Conservation (phyloP, 768 basidiomycete genomes). For the Termitomyces sp. region DNA sequence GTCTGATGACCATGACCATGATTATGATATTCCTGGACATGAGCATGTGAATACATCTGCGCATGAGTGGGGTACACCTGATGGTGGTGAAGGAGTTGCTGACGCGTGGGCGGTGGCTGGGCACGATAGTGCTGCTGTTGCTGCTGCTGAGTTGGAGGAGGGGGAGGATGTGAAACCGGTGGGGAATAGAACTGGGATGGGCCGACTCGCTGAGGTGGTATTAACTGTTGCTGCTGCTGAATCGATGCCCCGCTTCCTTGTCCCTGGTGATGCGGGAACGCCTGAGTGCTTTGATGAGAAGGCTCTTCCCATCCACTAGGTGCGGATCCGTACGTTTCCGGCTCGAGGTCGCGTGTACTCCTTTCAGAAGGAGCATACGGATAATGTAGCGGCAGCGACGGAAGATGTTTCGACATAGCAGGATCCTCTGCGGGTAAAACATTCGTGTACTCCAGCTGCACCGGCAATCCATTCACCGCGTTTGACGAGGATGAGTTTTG, state of each 20-base stretch:
- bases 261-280: background rate
- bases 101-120: constrained; percentile 5
- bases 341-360: constrained; percentile 12
- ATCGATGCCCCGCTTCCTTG: background rate
- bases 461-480: constrained; percentile 6
- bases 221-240: constrained; percentile 5
- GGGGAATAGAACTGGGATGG: background rate
- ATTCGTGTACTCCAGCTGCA: constrained; percentile 1
- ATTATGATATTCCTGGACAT: background rate
- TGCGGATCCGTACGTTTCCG: background rate
- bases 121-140: constrained; percentile 18
- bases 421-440: background rate
- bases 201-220: background rate
- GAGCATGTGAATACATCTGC: background rate
- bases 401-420: background rate
- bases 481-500: background rate
- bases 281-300: background rate
- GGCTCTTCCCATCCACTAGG: constrained; percentile 4
- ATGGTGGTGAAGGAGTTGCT: background rate
- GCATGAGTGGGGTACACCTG: background rate
- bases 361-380: constrained; percentile 21
- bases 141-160: background rate
- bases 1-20: background rate
- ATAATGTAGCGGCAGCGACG: constrained; percentile 9
- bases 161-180: background rate